Evolutionary conservation across 2,329 filamentous ascomycete genomes (phyloP).

Genomic region (Aspergillus chevalieri): DNA sequence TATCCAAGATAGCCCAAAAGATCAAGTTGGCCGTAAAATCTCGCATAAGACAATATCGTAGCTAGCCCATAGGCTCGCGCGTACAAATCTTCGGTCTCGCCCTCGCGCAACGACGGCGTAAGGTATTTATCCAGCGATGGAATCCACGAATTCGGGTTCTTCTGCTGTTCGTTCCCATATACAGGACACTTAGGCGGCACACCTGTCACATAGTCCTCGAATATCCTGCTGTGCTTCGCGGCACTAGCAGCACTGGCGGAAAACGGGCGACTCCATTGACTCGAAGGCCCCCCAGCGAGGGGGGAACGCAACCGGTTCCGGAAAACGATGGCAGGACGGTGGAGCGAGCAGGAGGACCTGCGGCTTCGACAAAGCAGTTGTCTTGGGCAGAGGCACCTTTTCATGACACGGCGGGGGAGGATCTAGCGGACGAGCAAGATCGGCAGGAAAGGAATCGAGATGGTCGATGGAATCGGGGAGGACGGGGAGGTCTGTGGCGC

Average conservation of each 20-base stretch:
- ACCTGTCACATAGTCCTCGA: slow-evolving; percentile 2
- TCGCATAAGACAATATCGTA: slow-evolving; percentile 26
- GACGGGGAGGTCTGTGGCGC: slow-evolving; percentile 16
- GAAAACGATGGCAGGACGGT: slow-evolving; percentile 4
- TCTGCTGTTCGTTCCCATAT: slow-evolving; percentile 10
- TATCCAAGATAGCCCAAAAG: slow-evolving; percentile 37
- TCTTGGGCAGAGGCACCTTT: slow-evolving; percentile 32
- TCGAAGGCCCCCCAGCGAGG: slow-evolving; percentile 4
- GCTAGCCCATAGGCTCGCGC: slow-evolving; percentile 25
- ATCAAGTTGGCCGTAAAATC: slow-evolving; percentile 24
- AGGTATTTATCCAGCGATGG: slow-evolving; percentile 29
- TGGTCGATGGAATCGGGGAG: slow-evolving; percentile 18
- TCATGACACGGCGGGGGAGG: slow-evolving; percentile 36
- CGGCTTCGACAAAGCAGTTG: slow-evolving; percentile 29
- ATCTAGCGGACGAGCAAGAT: slow-evolving; percentile 18
- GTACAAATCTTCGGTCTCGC: slow-evolving; percentile 9
- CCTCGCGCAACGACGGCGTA: slow-evolving; percentile 18
- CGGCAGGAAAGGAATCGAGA: slow-evolving; percentile 22
- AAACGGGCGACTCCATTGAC: slow-evolving; percentile 18
- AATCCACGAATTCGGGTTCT: slow-evolving; percentile 29
- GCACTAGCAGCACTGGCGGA: slow-evolving; percentile 6
- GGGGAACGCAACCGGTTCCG: slow-evolving; percentile 4
- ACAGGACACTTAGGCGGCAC: slow-evolving; percentile 13
- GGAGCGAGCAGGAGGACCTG: slow-evolving; percentile 15
- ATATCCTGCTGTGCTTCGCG: no score